These are phyloP conservation scores for Monilinia fructicola DNA, from an alignment of 2,329 filamentous ascomycete genomes.

Conservation along the genomic window DNA sequence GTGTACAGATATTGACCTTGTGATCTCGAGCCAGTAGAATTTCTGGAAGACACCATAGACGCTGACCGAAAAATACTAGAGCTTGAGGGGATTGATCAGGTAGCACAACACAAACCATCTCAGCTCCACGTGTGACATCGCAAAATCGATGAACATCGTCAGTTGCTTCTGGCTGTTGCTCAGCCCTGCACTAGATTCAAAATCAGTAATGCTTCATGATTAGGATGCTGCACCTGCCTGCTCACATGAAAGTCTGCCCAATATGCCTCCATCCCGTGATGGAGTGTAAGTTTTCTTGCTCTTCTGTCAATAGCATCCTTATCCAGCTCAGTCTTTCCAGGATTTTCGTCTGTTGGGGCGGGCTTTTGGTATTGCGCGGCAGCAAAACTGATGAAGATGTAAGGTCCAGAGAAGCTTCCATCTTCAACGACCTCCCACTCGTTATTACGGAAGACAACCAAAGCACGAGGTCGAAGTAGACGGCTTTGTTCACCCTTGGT, in stretches of 20 bases:
- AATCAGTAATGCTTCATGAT: background rate
- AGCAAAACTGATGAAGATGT: constrained; percentile 24
- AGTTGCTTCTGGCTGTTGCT: constrained; percentile 21
- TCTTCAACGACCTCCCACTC: constrained; percentile 19
- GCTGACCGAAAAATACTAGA: constrained; percentile 23
- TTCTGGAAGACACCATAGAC: constrained; percentile 24
- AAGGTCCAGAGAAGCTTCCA: constrained; percentile 23
- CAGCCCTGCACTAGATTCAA: constrained; percentile 10
- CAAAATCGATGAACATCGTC: constrained; percentile 26
- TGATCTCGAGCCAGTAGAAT: constrained; percentile 24
- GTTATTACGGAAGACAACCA: constrained; percentile 18
- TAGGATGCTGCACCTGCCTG: background rate
- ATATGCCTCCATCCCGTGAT: constrained; percentile 22
- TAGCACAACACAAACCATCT: constrained; percentile 21
- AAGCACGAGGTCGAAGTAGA: constrained; percentile 22
- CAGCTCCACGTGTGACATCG: constrained; percentile 23
- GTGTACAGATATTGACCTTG: constrained; percentile 21
- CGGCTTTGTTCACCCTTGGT: constrained; percentile 18
- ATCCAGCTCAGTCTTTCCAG: background rate
- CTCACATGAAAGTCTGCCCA: constrained; percentile 25
- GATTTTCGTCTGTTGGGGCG: constrained; percentile 8
- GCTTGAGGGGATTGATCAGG: constrained; percentile 8
- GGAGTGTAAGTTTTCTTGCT: constrained; percentile 14
- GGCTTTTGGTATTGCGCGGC: constrained; percentile 22
- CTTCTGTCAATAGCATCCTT: constrained; percentile 17